Conservation (phyloP, 129 eudicot genomes). For the Erigeron canadensis region DNA sequence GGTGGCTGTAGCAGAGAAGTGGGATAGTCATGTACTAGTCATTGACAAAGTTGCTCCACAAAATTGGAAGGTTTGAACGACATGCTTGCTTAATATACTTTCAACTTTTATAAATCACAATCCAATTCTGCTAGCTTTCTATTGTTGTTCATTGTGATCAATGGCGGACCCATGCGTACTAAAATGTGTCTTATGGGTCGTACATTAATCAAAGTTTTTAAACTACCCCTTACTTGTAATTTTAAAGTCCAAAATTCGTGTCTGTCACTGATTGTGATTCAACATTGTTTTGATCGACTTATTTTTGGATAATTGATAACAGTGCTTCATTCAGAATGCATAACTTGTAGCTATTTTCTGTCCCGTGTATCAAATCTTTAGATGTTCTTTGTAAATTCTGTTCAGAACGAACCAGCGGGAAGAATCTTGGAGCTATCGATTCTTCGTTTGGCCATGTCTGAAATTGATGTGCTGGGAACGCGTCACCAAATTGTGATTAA, state of each 20-base stretch:
- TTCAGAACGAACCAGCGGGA: conserved; percentile 73
- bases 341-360: neutral
- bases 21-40: conserved; percentile 76
- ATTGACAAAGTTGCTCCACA: conserved; percentile 76
- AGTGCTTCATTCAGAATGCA: neutral
- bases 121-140: neutral
- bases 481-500: conserved; percentile 86
- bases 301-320: neutral
- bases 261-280: no score
- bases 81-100: neutral
- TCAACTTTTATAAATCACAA: neutral
- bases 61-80: conserved; percentile 72
- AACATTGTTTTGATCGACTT: no score
- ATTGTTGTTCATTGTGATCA: neutral
- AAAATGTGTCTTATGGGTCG: no score
- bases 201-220: no score
- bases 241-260: no score
- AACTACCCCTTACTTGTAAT: no score
- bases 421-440: conserved; percentile 86
- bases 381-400: conserved; percentile 1
- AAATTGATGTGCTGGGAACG: conserved; percentile 77
- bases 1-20: conserved; percentile 80
- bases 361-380: neutral
- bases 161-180: neutral
- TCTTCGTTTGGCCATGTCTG: conserved; percentile 93